phyloP scores from a whole-genome alignment of 306 rosid genomes.

The Sindora glabra region DNA sequence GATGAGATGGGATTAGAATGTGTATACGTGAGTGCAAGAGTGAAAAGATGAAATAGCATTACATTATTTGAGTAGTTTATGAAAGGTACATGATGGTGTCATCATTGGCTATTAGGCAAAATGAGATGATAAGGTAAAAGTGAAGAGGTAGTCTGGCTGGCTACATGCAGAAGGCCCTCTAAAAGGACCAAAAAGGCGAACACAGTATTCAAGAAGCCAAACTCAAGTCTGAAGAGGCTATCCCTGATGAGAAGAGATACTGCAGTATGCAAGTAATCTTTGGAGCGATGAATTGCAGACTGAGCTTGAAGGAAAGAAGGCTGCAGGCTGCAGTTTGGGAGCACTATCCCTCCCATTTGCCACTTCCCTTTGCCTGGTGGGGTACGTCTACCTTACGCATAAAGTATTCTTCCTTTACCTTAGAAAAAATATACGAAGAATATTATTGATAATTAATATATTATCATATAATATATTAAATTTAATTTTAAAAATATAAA shows the following conservation, averaged over 20 bases:
- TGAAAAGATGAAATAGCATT: too few relatives aligned
- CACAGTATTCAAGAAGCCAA: background rate
- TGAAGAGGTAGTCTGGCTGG: background rate
- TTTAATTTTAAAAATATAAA: too few relatives aligned
- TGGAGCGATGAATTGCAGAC: background rate
- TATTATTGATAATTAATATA: too few relatives aligned
- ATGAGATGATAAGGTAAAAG: background rate
- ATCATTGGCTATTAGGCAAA: background rate
- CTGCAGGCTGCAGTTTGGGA: too few relatives aligned
- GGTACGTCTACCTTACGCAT: too few relatives aligned
- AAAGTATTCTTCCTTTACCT: background rate
- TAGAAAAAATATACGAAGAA: too few relatives aligned
- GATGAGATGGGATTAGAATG: too few relatives aligned
- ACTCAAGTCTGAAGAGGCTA: background rate
- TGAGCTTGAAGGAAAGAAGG: background rate
- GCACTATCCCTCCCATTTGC: too few relatives aligned
- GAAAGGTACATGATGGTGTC: constrained; percentile 1
- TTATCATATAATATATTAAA: too few relatives aligned
- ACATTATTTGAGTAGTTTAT: background rate
- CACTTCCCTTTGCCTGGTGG: too few relatives aligned
- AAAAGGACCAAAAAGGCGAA: background rate
- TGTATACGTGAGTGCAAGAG: too few relatives aligned
- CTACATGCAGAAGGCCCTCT: background rate
- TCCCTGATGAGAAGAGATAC: background rate
- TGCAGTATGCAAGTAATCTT: background rate